Conservation (phyloP, 805 yeast genomes). For the Candida loeiensis region DNA sequence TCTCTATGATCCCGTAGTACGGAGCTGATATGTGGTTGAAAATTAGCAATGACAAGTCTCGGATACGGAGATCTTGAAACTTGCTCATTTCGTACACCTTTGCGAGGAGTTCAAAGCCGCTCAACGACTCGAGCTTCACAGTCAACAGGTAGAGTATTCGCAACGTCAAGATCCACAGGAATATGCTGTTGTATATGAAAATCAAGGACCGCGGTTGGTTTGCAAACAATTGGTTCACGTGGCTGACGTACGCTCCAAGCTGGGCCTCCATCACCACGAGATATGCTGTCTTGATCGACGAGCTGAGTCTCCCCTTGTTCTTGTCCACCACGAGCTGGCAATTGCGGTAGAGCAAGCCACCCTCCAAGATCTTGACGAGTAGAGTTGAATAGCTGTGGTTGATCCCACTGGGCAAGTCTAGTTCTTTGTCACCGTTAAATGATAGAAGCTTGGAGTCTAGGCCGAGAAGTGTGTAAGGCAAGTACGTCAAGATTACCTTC, state of each 20-base stretch:
- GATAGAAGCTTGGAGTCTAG: conserved; percentile 57
- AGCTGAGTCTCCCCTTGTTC: conserved; percentile 25
- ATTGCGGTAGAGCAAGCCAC: conserved; percentile 60
- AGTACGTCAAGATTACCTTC: conserved; percentile 18
- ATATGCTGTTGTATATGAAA: conserved; percentile 39
- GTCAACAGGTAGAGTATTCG: conserved; percentile 52
- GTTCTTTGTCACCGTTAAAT: conserved; percentile 29
- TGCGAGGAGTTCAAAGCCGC: conserved; percentile 54
- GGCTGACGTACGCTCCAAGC: conserved; percentile 30
- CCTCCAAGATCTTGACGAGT: conserved; percentile 59
- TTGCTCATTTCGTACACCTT: conserved; percentile 46
- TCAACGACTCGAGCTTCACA: conserved; percentile 25
- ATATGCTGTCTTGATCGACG: conserved; percentile 64
- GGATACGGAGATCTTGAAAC: conserved; percentile 62
- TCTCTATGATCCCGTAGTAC: conserved; percentile 53
- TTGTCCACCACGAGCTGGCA: conserved; percentile 32
- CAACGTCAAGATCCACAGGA: conserved; percentile 51
- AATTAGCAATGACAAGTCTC: conserved; percentile 39
- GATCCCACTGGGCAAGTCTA: conserved; percentile 48
- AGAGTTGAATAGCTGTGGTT: conserved; percentile 56
- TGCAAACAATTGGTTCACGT: conserved; percentile 34
- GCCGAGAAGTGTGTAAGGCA: conserved; percentile 58
- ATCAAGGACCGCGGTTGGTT: conserved; percentile 27
- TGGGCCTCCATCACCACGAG: conserved; percentile 44
- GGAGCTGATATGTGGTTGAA: conserved; percentile 51